Conservation (phyloP, 257 asterid genomes). For the Nicotiana obtusifolia region DNA sequence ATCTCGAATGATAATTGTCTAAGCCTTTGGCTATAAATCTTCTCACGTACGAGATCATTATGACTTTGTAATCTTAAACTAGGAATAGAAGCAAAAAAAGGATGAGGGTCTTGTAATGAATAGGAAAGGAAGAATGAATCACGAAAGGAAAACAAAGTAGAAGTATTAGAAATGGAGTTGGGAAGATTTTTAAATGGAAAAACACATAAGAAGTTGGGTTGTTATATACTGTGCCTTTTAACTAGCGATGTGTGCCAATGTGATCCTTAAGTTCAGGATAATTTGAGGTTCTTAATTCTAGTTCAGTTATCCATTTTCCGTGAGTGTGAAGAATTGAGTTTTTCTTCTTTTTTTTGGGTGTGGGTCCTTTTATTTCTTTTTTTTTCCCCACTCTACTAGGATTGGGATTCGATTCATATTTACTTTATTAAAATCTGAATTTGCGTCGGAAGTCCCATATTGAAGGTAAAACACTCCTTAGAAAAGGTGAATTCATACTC, state of each 20-base stretch:
- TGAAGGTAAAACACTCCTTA: too few species aligned
- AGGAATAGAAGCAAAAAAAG: background rate
- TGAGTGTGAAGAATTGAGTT: background rate
- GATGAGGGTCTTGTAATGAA: background rate
- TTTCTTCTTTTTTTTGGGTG: too few species aligned
- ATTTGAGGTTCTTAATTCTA: background rate
- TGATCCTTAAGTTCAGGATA: slow-evolving; percentile 1
- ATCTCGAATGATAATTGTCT: slow-evolving; percentile 3
- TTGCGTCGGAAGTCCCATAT: too few species aligned
- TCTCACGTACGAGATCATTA: background rate
- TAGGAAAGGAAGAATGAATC: background rate
- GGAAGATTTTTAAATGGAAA: background rate
- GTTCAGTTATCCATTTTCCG: background rate
- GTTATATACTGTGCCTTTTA: background rate
- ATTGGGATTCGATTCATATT: too few species aligned
- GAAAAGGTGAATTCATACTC: too few species aligned
- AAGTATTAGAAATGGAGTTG: background rate
- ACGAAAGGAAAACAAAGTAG: background rate
- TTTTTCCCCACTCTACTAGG: too few species aligned
- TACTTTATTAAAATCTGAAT: too few species aligned
- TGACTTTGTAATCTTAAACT: background rate
- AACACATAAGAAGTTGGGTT: background rate
- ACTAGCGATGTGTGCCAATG: background rate
- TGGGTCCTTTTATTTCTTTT: accelerated
- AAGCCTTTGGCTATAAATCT: background rate